These are phyloP conservation scores for Meira miltonrushii DNA, from an alignment of 1,284 basidiomycete genomes.

Conservation along the genomic window DNA sequence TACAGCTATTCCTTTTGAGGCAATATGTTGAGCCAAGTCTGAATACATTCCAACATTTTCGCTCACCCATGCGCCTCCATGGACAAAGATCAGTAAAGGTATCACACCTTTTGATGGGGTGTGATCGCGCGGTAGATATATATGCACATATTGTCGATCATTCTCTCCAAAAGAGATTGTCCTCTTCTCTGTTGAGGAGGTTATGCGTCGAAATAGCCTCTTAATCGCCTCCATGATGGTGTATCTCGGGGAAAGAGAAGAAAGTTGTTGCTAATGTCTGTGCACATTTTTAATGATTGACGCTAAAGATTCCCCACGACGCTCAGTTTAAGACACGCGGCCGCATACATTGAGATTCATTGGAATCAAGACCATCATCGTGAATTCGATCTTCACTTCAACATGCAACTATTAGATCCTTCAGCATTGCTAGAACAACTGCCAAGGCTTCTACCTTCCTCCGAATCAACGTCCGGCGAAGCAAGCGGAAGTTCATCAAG, in stretches of 20 bases:
- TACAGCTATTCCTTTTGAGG: neutral
- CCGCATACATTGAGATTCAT: neutral
- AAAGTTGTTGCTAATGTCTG: neutral
- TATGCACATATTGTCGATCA: neutral
- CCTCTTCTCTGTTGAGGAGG: neutral
- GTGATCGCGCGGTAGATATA: neutral
- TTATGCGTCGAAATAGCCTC: slow-evolving; percentile 1
- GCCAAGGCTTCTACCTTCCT: slow-evolving; percentile 18
- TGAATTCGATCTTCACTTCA: slow-evolving; percentile 9
- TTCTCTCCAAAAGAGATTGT: neutral
- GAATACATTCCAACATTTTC: neutral
- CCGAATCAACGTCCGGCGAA: neutral
- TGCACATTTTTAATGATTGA: neutral
- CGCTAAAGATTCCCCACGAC: too few species aligned
- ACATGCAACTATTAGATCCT: slow-evolving; percentile 25
- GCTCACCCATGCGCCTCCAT: slow-evolving; percentile 7
- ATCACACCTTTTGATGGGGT: neutral
- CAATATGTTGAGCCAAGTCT: neutral
- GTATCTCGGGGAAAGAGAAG: neutral
- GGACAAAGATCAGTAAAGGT: slow-evolving; percentile 4
- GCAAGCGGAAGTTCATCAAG: neutral
- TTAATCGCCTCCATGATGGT: neutral
- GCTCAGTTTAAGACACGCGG: slow-evolving; percentile 1
- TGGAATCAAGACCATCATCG: neutral
- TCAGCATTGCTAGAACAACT: slow-evolving; percentile 31